A percentile compares a stretch with the other conserved stretches of the same genome.
These are phyloP conservation scores for Rhodosporidiobolus sp. DNA, from an alignment of 768 basidiomycete species.

Conservation along the genomic window DNA sequence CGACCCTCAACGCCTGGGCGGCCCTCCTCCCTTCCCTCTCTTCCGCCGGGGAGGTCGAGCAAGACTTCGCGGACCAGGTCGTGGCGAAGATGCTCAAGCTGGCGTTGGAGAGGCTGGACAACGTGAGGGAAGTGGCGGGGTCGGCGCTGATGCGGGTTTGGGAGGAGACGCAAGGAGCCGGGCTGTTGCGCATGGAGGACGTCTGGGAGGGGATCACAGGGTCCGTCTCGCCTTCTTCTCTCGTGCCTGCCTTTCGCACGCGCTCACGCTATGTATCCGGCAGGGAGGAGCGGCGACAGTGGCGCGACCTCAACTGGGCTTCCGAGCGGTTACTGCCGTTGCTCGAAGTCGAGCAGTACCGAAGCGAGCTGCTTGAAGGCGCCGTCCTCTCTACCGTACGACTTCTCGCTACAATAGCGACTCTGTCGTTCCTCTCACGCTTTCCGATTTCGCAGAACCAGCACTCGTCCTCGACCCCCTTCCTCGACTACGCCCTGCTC, in stretches of 20 bases:
- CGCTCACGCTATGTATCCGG: slow-evolving; percentile 55
- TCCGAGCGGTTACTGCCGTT: slow-evolving; percentile 28
- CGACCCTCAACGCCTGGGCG: slow-evolving; percentile 66
- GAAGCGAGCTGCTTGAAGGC: slow-evolving; percentile 18
- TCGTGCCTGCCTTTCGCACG: slow-evolving; percentile 11
- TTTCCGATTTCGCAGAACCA: slow-evolving; percentile 37
- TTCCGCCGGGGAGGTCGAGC: slow-evolving; percentile 48
- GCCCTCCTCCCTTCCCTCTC: slow-evolving; percentile 57
- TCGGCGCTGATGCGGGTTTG: slow-evolving; percentile 60
- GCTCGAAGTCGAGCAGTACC: slow-evolving; percentile 18
- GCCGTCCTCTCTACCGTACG: slow-evolving; percentile 15
- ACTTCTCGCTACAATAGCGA: not conserved
- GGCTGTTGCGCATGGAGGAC: slow-evolving; percentile 45
- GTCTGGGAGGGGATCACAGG: slow-evolving; percentile 53
- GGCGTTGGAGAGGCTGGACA: slow-evolving; percentile 84
- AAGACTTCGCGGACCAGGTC: slow-evolving; percentile 51
- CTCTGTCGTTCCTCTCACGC: too few relatives aligned
- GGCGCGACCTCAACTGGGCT: slow-evolving; percentile 21
- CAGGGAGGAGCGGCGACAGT: slow-evolving; percentile 49
- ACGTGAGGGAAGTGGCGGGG: slow-evolving; percentile 78
- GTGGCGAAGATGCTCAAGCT: slow-evolving; percentile 76
- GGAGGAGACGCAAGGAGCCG: slow-evolving; percentile 25
- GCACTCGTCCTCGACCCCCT: slow-evolving; percentile 33
- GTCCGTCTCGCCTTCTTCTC: not conserved
- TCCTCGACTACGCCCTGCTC: slow-evolving; percentile 50